Percentiles rank a stretch among this genome's conserved stretches.
Conservation (phyloP, 257 asterid genomes). For the Capsicum baccatum region DNA sequence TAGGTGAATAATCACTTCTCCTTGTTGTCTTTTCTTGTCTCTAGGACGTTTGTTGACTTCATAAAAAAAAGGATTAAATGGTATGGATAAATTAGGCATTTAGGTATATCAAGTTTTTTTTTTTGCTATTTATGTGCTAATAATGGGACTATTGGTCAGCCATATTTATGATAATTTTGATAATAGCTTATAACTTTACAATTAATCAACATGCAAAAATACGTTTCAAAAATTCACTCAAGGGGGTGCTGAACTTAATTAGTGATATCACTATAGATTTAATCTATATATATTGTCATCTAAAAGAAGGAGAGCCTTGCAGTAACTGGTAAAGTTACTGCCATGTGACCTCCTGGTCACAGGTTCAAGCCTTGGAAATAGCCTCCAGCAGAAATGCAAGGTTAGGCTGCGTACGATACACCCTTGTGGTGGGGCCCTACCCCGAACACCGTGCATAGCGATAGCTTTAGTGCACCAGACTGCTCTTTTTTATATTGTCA, state of each 20-base stretch:
- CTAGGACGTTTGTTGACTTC: background rate
- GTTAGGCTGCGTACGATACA: too few species aligned
- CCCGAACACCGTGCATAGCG: too few species aligned
- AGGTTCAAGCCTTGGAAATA: too few species aligned
- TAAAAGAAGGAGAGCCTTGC: too few species aligned
- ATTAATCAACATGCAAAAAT: background rate
- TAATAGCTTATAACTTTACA: background rate
- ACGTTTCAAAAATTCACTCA: background rate
- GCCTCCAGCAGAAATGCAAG: too few species aligned
- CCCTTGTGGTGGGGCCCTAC: too few species aligned
- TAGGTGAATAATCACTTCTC: conserved; percentile 14
- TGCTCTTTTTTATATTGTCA: too few species aligned
- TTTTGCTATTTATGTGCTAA: background rate
- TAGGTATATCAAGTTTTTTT: background rate
- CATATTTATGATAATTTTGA: background rate
- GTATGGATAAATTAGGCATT: background rate
- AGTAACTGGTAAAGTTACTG: too few species aligned
- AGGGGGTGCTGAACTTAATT: background rate
- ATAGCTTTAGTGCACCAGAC: too few species aligned
- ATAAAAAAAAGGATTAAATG: background rate
- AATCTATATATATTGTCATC: background rate
- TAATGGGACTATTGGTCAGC: background rate
- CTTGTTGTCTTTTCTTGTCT: background rate
- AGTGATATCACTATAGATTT: background rate
- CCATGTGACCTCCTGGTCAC: too few species aligned